Base-by-base conservation (phyloP, 2,329 filamentous ascomycete species). In the Talaromyces amestolkiae region DNA sequence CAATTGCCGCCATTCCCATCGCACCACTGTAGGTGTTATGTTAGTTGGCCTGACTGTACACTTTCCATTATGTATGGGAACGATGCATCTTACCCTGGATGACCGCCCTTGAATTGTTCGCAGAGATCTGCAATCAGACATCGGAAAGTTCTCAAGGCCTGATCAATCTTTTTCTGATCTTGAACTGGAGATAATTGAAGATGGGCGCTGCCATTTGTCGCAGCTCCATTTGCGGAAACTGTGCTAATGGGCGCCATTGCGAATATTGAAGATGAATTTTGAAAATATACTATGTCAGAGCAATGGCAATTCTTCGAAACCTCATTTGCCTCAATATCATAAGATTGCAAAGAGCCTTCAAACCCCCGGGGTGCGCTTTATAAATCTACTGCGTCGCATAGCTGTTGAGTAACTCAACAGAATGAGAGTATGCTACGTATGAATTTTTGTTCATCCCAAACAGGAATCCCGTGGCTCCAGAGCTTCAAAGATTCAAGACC, bases 41-140 rank as follows among this genome's bases (percentile, higher is more conserved):
- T 64, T 15, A 61, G 60, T 33, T 31, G 15, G 15, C 7, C 31
- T n/a, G n/a, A 24, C 39, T 1, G 7, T 49, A n/a, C 51, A 17
- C 3, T 49, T 41, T 19, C 15, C 35, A 27, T 27, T 66, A 1
- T 27, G 15, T 22, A 24, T 9, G 4, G 27, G 51, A 24, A 24
- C 53, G 1, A 31, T 7, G 37, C 3, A 33, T n/a, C 81, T 70
- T 79, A 88, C 85, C 88, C 88, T 19, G 88, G 88, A 72, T 91
- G 89, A 0, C 89, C 89, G 41, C 87, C 87, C 68, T 86, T 86
- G 75, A 89, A 91, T 69, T 91, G 88, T 73, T 91, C 83, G 70
- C 87, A 90, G 3, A 91, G 76, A 72, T 91, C 89, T 53, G 88
- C 87, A 66, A 91, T 87, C 35, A 91, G 76, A 59, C 85, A 78